Evolutionary conservation across 805 yeast species (phyloP).

Genomic region (Wickerhamiella dianesei): DNA sequence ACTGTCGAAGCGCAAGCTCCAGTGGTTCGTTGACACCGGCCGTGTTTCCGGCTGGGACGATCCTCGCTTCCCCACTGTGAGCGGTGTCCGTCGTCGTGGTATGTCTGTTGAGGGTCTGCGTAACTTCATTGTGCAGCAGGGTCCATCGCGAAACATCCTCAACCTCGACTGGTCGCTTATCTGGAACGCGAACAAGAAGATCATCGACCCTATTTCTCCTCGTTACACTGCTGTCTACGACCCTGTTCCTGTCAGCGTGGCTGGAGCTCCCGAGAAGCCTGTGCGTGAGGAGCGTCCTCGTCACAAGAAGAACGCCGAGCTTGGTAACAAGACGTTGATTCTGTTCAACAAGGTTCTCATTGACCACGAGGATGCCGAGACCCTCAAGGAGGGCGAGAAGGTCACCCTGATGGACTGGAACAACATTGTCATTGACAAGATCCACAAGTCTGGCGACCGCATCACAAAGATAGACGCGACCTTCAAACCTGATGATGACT

Average conservation of each 20-base stretch:
- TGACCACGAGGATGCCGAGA: conserved; percentile 75
- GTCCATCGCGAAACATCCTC: conserved; percentile 94
- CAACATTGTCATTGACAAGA: conserved; percentile 65
- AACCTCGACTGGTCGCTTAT: conserved; percentile 95
- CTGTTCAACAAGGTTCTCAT: conserved; percentile 50
- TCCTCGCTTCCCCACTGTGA: conserved; percentile 98
- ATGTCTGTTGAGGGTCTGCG: conserved; percentile 97
- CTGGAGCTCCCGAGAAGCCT: conserved; percentile 51
- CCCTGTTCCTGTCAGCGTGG: conserved; percentile 55
- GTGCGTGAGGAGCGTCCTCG: conserved; percentile 64
- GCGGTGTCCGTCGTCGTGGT: conserved; percentile 99
- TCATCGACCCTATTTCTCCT: conserved; percentile 94
- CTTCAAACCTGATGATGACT: conserved; percentile 87
- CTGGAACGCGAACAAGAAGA: conserved; percentile 96
- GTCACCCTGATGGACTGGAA: conserved; percentile 99
- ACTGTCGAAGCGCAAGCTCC: conserved; percentile 91
- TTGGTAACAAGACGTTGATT: conserved; percentile 72
- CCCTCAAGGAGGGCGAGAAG: conserved; percentile 75
- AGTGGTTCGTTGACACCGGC: conserved; percentile 94
- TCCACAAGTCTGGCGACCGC: conserved; percentile 41
- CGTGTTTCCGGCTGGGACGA: conserved; percentile 94
- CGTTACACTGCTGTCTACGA: conserved; percentile 71
- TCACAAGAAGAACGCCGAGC: conserved; percentile 88
- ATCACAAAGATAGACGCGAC: conserved; percentile 59
- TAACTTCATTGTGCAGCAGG: conserved; percentile 87